Evolutionary conservation across 2,329 filamentous ascomycete genomes (phyloP), one percentile per base, ranked within the genome.

Genomic region (Claviceps sorghi): DNA sequence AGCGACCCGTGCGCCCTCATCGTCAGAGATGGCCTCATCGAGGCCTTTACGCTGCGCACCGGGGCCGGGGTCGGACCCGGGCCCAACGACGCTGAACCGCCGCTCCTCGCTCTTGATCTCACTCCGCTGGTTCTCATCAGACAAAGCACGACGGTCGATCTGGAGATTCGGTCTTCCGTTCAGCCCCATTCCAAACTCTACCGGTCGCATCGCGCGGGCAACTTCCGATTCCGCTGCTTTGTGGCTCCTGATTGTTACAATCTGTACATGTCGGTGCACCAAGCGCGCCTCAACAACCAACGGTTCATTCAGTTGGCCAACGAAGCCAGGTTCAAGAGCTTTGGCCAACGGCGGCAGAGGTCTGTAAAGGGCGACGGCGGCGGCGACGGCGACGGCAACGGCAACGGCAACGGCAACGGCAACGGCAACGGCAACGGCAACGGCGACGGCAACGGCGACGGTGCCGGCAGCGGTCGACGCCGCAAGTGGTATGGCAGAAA

Each of bases 41-140:
- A 83, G 59, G 77, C 75, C 1, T 80, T 75, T 57, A 65, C 72
- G 32, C 63, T 73, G 62, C 59, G 58, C 40, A 55, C 53, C 58
- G n/a, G n/a, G n/a, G 54, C 53, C 58, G 65, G 55, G 67, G 64
- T 59, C 56, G 44, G 49, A 17, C 49, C 60, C 56, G 44, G 49
- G 19, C 49, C 54, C 30, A 51, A 55, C 60, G 56, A 65, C 55
- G 62, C 66, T 11, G 64, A 67, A 36, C 68, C 71, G 38, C 78
- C 79, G 4, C 65, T 83, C 21, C 70, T 84, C 44, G 86, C 84
- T 6, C 78, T 96, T 36, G 88, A 95, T 62, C 79, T 98, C 43
- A 97, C 91, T 0, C 93, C 93, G 0, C 74, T 95, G 40, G 91
- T 97, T 8, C 85, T 90, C 58, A 82, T 97, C 55, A 82, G 91